Evolutionary conservation across 805 yeast species (phyloP), one percentile per base, ranked within the genome.

Genomic region (Pichia gijzeniarum): DNA sequence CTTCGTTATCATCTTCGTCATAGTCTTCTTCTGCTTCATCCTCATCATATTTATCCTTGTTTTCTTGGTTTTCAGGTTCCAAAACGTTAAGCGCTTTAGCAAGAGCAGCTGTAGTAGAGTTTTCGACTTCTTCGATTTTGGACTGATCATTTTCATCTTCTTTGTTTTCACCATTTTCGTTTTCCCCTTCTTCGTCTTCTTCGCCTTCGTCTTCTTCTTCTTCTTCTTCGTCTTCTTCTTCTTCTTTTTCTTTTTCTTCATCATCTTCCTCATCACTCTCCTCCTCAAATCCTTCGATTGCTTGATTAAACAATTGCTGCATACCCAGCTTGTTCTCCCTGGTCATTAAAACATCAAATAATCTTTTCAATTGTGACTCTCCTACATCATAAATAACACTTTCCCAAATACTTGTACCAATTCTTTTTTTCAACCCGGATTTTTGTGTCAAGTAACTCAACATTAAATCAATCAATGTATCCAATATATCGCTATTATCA

Each of bases 241-340:
- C 53, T 21, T 48, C 52, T 9, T 40, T 51, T 13, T 44, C 51
- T 3, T 41, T 45, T n/a, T 48, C 53, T 12, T 53, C 56, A 52
- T 53, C 44, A 56, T 58, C 14, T 55, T 60, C 49, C 54, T 61
- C 59, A 9, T 52, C 60, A 1, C 79, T 91, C 41, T 75, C 76
- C 18, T 65, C 72, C 3, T 70, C 64, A 35, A 71, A 73, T 5
- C 68, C 73, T 19, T 67, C 76, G 40, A 72, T 72, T 10, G 70
- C 86, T 13, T 75, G 79, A 47, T 85, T 86, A 58, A 90, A 90
- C 55, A 91, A 64, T 38, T 75, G 74, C 21, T 74, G 72, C 62
- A 86, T 93, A 1, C 97, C 97, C 53, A 82, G 80, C 50, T 80
- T 77, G 60, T 85, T 86, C 62, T 90, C 97, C 57, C 77, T 80